Evolutionary conservation across 2,329 filamentous ascomycete genomes (phyloP).

Genomic region (Phaeoacremonium minimum): DNA sequence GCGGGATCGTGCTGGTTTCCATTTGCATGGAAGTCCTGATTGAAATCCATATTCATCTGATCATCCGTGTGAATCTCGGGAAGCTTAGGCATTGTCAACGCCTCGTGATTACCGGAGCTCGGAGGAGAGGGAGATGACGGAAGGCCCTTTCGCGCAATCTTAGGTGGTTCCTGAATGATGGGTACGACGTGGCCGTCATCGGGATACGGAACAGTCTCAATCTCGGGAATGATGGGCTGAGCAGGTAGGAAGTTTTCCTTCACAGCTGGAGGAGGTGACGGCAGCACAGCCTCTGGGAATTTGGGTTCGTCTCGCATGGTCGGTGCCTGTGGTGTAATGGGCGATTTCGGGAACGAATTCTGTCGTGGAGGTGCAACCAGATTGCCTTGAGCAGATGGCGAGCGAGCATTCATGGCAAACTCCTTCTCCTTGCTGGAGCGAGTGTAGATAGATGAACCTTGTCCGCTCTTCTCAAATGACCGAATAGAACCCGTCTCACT

Average conservation of each 20-base stretch:
- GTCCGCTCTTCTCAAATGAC: slow-evolving; percentile 37
- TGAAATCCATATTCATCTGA: not conserved
- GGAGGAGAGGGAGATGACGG: not conserved
- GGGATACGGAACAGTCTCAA: too few relatives aligned
- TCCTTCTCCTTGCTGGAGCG: slow-evolving; percentile 28
- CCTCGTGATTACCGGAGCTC: not conserved
- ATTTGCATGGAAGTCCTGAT: not conserved
- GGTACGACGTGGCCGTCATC: too few relatives aligned
- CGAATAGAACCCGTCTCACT: slow-evolving; percentile 54
- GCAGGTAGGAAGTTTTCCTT: slow-evolving; percentile 18
- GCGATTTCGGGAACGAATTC: slow-evolving; percentile 41
- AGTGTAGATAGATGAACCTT: slow-evolving; percentile 42
- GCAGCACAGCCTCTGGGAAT: slow-evolving; percentile 6
- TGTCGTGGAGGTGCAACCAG: slow-evolving; percentile 29
- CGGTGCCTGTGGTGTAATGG: slow-evolving; percentile 25
- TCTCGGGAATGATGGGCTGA: slow-evolving; percentile 14
- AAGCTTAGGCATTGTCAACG: too few relatives aligned
- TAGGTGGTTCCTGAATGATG: slow-evolving; percentile 30
- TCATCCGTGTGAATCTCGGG: too few relatives aligned
- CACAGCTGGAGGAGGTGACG: slow-evolving; percentile 13
- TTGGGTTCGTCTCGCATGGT: slow-evolving; percentile 14
- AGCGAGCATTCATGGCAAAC: slow-evolving; percentile 17
- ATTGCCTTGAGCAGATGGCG: slow-evolving; percentile 21
- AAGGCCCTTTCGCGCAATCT: slow-evolving; percentile 20
- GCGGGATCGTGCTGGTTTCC: not conserved